Conservation (phyloP, 768 basidiomycete species). For the Amanita pallidorosea region DNA sequence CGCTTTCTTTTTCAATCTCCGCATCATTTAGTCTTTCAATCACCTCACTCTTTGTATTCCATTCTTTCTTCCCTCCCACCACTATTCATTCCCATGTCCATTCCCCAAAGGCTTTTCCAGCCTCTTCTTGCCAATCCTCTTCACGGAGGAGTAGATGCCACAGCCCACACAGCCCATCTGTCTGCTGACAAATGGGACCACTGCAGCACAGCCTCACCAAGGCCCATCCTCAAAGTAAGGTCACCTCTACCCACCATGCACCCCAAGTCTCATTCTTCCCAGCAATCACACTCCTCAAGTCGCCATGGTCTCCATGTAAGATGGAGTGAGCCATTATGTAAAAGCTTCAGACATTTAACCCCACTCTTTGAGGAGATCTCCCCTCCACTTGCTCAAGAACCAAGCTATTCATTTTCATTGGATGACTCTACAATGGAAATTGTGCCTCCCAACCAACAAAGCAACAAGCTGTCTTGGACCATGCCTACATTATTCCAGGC, state of each 20-base stretch:
- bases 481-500: neutral
- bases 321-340: constrained; percentile 2
- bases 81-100: neutral
- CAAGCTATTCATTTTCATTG: neutral
- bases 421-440: neutral
- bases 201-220: neutral
- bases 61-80: neutral
- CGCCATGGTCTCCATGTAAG: neutral
- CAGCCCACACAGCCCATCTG: neutral
- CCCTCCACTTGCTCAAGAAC: neutral
- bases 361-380: neutral
- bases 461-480: neutral
- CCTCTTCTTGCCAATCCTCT: constrained; percentile 4
- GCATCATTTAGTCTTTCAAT: neutral
- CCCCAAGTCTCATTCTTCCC: neutral
- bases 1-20: neutral
- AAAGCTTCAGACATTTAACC: neutral
- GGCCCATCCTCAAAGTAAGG: neutral
- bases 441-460: neutral
- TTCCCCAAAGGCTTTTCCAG: neutral
- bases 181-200: neutral
- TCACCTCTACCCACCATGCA: too few species aligned
- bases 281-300: neutral
- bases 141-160: neutral
- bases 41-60: neutral